These are phyloP conservation scores for Phytopythium ostracodes DNA, from an alignment of 352 stramenopile species.

Conservation along the genomic window DNA sequence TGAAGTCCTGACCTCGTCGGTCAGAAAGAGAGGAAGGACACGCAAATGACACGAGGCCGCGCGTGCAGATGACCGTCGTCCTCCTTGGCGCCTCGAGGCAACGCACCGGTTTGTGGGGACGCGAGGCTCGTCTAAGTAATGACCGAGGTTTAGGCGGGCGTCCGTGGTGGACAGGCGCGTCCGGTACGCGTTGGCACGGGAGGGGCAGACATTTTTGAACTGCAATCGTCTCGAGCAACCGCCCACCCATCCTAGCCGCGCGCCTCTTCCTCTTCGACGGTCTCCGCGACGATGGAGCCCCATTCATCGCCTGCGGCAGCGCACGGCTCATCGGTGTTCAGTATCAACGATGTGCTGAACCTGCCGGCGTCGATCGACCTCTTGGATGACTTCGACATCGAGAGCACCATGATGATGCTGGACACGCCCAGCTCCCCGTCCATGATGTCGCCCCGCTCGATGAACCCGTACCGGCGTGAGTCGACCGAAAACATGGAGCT, in stretches of 20 bases:
- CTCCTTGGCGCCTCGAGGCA: background rate
- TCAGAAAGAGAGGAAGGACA: background rate
- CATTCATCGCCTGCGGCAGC: background rate
- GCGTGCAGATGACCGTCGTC: conserved; percentile 3
- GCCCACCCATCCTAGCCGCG: background rate
- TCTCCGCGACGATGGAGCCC: background rate
- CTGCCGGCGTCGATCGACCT: conserved; percentile 40
- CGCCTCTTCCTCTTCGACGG: background rate
- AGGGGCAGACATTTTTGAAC: conserved; percentile 3
- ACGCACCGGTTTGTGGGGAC: background rate
- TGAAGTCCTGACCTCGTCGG: conserved; percentile 1
- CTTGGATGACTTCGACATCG: conserved; percentile 58
- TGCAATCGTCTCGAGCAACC: conserved; percentile 1
- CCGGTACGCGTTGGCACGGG: conserved; percentile 4
- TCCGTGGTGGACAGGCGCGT: background rate
- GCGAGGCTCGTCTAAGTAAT: background rate
- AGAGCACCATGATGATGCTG: conserved; percentile 67
- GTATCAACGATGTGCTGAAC: conserved; percentile 41
- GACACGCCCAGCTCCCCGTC: conserved; percentile 18
- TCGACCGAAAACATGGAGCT: conserved; percentile 41
- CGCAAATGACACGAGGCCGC: background rate
- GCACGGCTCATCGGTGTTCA: conserved; percentile 18
- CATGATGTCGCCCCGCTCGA: conserved; percentile 11
- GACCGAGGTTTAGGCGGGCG: background rate
- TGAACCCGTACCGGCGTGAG: conserved; percentile 22